phyloP scores from a whole-genome alignment of 805 yeast genomes.

The Scheffersomyces spartinae region DNA sequence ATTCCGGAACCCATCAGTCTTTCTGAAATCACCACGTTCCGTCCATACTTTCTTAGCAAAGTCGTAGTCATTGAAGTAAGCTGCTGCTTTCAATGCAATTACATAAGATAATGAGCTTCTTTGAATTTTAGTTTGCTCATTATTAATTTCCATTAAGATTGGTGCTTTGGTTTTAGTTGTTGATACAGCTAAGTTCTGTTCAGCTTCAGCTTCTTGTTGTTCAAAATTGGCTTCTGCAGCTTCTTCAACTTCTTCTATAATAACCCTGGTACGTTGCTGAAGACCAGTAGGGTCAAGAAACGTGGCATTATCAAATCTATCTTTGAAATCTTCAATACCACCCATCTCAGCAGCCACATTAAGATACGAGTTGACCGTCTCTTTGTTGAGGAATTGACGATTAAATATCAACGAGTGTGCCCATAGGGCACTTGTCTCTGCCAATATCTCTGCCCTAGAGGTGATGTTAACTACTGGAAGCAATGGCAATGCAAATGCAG shows the following conservation, averaged over 20 bases:
- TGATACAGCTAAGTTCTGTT: conserved; percentile 3
- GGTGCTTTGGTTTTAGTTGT: neutral
- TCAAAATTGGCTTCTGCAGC: neutral
- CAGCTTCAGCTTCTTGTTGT: conserved; percentile 1
- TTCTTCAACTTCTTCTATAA: conserved; percentile 1
- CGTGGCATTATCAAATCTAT: conserved; percentile 18
- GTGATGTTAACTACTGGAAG: conserved; percentile 26
- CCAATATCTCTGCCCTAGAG: conserved; percentile 15
- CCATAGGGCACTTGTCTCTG: conserved; percentile 34
- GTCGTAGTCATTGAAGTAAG: conserved; percentile 36
- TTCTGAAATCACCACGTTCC: conserved; percentile 68
- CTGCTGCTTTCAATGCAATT: conserved; percentile 57
- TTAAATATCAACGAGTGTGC: conserved; percentile 17
- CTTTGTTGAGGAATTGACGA: conserved; percentile 14
- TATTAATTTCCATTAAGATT: neutral
- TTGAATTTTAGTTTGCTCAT: conserved; percentile 14
- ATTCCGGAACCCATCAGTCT: conserved; percentile 35
- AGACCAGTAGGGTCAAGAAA: conserved; percentile 9
- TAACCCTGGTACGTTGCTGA: conserved; percentile 2
- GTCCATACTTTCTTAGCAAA: conserved; percentile 63
- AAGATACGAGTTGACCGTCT: conserved; percentile 21
- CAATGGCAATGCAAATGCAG: conserved; percentile 27
- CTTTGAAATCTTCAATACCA: conserved; percentile 18
- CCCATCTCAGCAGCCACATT: conserved; percentile 27
- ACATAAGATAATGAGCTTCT: conserved; percentile 43